phyloP scores from a whole-genome alignment of 2,329 filamentous ascomycete species.

The Coleophoma cylindrospora region DNA sequence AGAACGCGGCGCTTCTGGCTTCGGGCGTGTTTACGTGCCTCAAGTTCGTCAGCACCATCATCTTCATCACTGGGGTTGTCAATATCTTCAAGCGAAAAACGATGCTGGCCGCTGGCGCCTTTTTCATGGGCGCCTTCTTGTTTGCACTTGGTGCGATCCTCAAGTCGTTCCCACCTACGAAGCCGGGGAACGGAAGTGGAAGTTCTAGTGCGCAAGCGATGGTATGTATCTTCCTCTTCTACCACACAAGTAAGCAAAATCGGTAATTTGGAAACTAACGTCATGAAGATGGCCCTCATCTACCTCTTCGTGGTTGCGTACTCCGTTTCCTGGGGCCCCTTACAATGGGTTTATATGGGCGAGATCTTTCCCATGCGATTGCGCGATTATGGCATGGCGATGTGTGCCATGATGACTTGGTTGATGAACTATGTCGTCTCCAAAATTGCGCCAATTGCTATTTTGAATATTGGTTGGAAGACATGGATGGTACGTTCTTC shows the following conservation, averaged over 20 bases:
- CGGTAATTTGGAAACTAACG: too few relatives aligned
- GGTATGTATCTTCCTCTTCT: too few relatives aligned
- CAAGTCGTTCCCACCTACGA: conserved; percentile 31
- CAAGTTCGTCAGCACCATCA: conserved; percentile 4
- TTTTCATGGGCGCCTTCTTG: conserved; percentile 45
- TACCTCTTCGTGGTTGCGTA: conserved; percentile 29
- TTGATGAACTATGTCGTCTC: conserved; percentile 46
- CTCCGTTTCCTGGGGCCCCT: conserved; percentile 44
- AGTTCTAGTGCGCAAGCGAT: too few relatives aligned
- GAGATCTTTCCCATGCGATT: conserved; percentile 44
- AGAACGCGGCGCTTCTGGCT: conserved; percentile 6
- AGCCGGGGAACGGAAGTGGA: not conserved
- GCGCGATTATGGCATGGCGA: conserved; percentile 40
- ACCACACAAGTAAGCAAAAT: too few relatives aligned
- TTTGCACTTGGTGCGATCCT: conserved; percentile 42
- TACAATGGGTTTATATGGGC: conserved; percentile 44
- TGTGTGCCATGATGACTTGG: conserved; percentile 44
- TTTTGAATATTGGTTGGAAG: conserved; percentile 37
- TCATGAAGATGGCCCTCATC: conserved; percentile 8
- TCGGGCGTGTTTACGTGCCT: conserved; percentile 7
- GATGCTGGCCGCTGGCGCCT: conserved; percentile 39
- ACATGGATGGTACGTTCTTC: not conserved
- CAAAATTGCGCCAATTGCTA: conserved; percentile 43
- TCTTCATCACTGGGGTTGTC: conserved; percentile 20
- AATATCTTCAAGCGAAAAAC: conserved; percentile 41